Percentiles rank a stretch among this genome's conserved stretches.
phyloP scores from a whole-genome alignment of 2,329 filamentous ascomycete genomes.

The Exserohilum turcica region DNA sequence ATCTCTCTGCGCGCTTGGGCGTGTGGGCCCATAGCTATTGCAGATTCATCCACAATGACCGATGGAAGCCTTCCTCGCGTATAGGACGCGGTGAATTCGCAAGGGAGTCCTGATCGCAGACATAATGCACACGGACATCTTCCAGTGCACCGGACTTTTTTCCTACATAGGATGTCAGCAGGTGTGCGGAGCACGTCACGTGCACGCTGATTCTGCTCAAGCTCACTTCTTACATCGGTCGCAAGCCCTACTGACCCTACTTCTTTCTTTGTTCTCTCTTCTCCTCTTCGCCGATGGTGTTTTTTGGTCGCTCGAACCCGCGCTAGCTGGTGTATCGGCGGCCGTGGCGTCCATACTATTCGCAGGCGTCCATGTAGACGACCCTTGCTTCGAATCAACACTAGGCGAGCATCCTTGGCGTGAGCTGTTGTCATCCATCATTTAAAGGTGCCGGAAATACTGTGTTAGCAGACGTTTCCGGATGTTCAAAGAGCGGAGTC shows the following conservation, averaged over 20 bases:
- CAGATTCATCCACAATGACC: slow-evolving; percentile 44
- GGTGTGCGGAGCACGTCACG: slow-evolving; percentile 1
- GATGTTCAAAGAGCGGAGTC: slow-evolving; percentile 9
- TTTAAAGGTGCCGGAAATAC: not conserved
- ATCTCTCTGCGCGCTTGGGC: slow-evolving; percentile 21
- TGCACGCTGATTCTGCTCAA: slow-evolving; percentile 6
- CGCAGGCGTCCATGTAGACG: slow-evolving; percentile 20
- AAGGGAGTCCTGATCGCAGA: slow-evolving; percentile 42
- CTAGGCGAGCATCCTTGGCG: not conserved
- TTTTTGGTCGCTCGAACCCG: slow-evolving; percentile 29
- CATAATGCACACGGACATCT: slow-evolving; percentile 45
- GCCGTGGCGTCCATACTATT: slow-evolving; percentile 21
- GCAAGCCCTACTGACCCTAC: slow-evolving; percentile 55
- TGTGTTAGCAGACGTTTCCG: not conserved
- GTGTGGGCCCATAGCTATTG: slow-evolving; percentile 26
- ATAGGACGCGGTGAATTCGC: slow-evolving; percentile 59
- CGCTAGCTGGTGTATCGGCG: slow-evolving; percentile 11
- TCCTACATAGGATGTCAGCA: slow-evolving; percentile 31
- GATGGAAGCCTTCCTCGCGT: slow-evolving; percentile 54
- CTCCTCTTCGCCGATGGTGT: slow-evolving; percentile 39
- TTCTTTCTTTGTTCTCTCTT: slow-evolving; percentile 45
- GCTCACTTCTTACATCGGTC: slow-evolving; percentile 56
- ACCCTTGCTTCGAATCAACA: slow-evolving; percentile 6
- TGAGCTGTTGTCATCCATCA: slow-evolving; percentile 3
- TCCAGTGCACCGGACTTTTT: slow-evolving; percentile 47